Base-by-base conservation (phyloP, 108 stramenopile species). In the Nitzschia palea region DNA sequence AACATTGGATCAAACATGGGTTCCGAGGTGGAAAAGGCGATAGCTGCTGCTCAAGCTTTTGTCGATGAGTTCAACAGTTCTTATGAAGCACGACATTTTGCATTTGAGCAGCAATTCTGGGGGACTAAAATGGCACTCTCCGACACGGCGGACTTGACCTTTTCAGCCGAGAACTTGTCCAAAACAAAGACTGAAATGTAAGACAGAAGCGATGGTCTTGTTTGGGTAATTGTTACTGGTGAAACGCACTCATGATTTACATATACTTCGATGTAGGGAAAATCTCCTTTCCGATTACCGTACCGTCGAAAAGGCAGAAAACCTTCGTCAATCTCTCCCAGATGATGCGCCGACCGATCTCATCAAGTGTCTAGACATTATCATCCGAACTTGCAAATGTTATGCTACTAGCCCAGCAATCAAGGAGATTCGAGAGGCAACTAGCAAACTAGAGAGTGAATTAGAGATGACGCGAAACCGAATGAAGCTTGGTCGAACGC, bases 41-140 rank as follows among this genome's bases (percentile, higher is more conserved):
- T 28, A 3, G 3, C 29, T 3, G 50, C 29, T 22, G 82, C 82
- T 6, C 57, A 70, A 55, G 65, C 34, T 20, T 89, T 89, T 71
- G 79, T 86, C 31, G 75, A 86, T 44, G 25, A 58, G 0, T 71
- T 84, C 55, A 89, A 89, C 52, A 44, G 56, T 9, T 30, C 56
- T 45, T 89, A 89, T 65, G 88, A 78, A 34, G 45, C 44, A 8
- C 65, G 77, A 33, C 88, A 89, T 62, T 15, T 43, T 1, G 76
- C 59, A 3, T 89, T 85, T 61, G 88, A 89, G 61, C 58, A 76
- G 15, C 86, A 89, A 62, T 89, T 89, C 62, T 89, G 88, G 88
- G 88, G 86, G n/a, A 86, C 85, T 1, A 86, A 85, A 60, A 90
- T 90, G 88, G 82, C 78, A 9, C 68, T 90, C 28, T 70, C 78